Evolutionary conservation across 2,329 filamentous ascomycete genomes (phyloP).

Genomic region (Cladosporium phlei): DNA sequence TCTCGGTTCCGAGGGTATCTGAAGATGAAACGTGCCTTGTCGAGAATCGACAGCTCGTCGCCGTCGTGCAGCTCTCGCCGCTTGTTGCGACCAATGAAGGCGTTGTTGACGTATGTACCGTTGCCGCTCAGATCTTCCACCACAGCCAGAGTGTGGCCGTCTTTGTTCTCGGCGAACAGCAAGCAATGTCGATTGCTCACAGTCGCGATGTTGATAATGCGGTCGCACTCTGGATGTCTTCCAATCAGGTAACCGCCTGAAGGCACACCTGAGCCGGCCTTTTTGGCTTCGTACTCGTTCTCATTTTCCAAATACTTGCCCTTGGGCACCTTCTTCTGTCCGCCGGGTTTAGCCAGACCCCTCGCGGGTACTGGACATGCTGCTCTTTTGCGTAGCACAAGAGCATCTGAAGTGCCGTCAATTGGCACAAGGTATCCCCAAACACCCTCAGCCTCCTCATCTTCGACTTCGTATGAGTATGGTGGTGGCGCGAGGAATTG

Average conservation of each 20-base stretch:
- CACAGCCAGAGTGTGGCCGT: conserved; percentile 60
- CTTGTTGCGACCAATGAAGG: conserved; percentile 85
- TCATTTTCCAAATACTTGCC: conserved; percentile 56
- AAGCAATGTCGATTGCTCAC: conserved; percentile 84
- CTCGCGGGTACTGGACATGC: conserved; percentile 58
- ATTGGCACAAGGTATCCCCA: conserved; percentile 94
- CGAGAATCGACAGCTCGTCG: conserved; percentile 83
- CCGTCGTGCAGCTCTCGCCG: conserved; percentile 80
- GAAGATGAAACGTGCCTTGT: conserved; percentile 85
- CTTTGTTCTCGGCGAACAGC: conserved; percentile 59
- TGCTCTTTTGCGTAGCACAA: conserved; percentile 72
- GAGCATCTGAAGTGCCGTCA: conserved; percentile 49
- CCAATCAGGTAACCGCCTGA: conserved; percentile 87
- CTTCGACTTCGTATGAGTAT: conserved; percentile 74
- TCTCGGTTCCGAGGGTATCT: conserved; percentile 73
- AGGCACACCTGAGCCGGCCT: conserved; percentile 49
- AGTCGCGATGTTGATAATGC: conserved; percentile 66
- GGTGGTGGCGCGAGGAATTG: conserved; percentile 72
- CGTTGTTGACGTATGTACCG: conserved; percentile 93
- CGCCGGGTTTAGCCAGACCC: conserved; percentile 25
- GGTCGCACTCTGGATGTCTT: conserved; percentile 82
- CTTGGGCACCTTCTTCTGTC: conserved; percentile 34
- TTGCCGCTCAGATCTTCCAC: conserved; percentile 93
- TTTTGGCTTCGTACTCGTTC: conserved; percentile 55
- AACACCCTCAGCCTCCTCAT: conserved; percentile 78